Evolutionary conservation across 2,329 filamentous ascomycete species (phyloP).

Genomic region (Scedosporium dehoogii): DNA sequence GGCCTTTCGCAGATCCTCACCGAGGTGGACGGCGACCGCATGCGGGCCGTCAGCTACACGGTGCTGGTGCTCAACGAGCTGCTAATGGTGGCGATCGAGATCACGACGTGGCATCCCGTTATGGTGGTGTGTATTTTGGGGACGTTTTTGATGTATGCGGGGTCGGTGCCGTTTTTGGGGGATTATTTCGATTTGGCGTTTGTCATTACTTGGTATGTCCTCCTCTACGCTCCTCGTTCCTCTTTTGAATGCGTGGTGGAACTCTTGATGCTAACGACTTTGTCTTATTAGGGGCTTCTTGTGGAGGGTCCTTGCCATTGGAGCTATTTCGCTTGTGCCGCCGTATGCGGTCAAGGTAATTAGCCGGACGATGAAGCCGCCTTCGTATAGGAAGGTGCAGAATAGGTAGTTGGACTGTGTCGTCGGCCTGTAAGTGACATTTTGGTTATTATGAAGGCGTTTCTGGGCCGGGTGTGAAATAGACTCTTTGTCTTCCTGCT

Average conservation of each 20-base stretch:
- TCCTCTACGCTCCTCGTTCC: not conserved
- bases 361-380: conserved; percentile 75
- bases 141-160: conserved; percentile 72
- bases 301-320: conserved; percentile 78
- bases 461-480: not conserved
- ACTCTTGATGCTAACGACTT: conserved; percentile 11
- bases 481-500: not conserved
- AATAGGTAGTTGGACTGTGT: conserved; percentile 36
- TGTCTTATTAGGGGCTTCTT: conserved; percentile 57
- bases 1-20: conserved; percentile 85
- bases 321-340: conserved; percentile 70
- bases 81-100: conserved; percentile 92
- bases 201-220: conserved; percentile 56
- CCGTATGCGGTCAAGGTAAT: conserved; percentile 83
- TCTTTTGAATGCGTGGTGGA: not conserved
- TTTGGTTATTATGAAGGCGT: not conserved
- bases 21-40: conserved; percentile 59
- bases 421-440: not conserved
- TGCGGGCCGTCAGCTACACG: conserved; percentile 88
- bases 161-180: conserved; percentile 74
- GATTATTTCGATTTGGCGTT: conserved; percentile 83
- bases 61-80: conserved; percentile 90
- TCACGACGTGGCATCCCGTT: conserved; percentile 92
- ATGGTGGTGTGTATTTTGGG: conserved; percentile 82
- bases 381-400: conserved; percentile 89